phyloP scores from a whole-genome alignment of 2,329 filamentous ascomycete genomes.

The Alternaria tenuissima region DNA sequence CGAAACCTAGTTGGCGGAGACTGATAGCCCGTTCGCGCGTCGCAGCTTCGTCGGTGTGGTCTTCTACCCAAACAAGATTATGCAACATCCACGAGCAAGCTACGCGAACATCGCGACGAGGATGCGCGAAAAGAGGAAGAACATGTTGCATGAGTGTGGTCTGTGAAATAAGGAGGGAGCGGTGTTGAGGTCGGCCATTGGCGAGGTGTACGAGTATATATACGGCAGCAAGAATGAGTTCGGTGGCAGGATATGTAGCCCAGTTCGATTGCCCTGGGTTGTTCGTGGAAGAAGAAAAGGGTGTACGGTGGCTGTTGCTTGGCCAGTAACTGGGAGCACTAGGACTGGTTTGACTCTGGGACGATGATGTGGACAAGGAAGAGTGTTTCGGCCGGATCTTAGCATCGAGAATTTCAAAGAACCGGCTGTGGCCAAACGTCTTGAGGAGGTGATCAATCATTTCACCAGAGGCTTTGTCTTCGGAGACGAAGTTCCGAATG shows the following conservation, averaged over 20 bases:
- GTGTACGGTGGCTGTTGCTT: conserved; percentile 67
- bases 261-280: conserved; percentile 55
- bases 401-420: conserved; percentile 81
- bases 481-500: conserved; percentile 85
- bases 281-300: conserved; percentile 60
- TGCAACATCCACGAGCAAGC: conserved; percentile 84
- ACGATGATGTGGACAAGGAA: conserved; percentile 9
- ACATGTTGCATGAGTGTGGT: conserved; percentile 77
- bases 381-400: conserved; percentile 70
- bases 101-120: conserved; percentile 75
- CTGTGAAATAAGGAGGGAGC: conserved; percentile 73
- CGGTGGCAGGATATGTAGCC: conserved; percentile 50
- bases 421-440: conserved; percentile 75
- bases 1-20: conserved; percentile 75
- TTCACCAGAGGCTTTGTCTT: conserved; percentile 61
- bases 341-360: conserved; percentile 19
- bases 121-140: conserved; percentile 75
- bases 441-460: conserved; percentile 88
- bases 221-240: conserved; percentile 79
- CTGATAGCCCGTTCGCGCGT: conserved; percentile 73
- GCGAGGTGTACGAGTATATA: conserved; percentile 89
- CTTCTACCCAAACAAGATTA: conserved; percentile 86
- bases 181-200: conserved; percentile 79
- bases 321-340: conserved; percentile 42
- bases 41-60: conserved; percentile 70